Base-by-base conservation (phyloP, 2,329 filamentous ascomycete genomes). In the Botryotinia narcissicola region DNA sequence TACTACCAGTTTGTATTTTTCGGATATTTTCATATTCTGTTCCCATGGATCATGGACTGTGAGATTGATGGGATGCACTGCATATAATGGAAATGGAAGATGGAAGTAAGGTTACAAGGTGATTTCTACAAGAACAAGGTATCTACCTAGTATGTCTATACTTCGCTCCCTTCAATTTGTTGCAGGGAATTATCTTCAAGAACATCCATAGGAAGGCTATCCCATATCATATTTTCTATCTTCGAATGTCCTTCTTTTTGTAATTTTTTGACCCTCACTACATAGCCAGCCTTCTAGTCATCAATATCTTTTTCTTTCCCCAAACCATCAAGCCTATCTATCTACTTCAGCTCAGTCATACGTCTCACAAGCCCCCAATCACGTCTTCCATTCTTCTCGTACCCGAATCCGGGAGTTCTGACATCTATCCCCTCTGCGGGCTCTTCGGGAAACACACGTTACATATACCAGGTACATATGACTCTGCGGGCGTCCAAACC, bases 21-120 rank as follows among this genome's bases (percentile, higher is more conserved):
- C 66, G 66, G 48, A n/a, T 25, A 29, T 68, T 57, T 57, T 57
- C 16, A 29, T 12, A 57, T 29, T 57, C 14, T 42, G 35, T 42
- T 68, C 18, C 48, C 18, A n/a, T 68, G 66, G 66, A n/a, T 57
- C n/a, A 57, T 29, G 14, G 22, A 10, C 48, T 42, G 48, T 68
- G 48, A 32, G 48, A 57, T 68, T 68, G 66, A 68, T 68, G 48
- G 48, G 66, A 10, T 16, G 48, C 48, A 68, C 66, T n/a, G 37
- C 66, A 68, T 68, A 10, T 25, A 32, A 42, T 40, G 25, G 66
- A 57, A 42, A 32, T n/a, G 25, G 48, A 68, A 42, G 14, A 29
- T 32, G 25, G 54, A 37, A 10, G 63, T 25, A 63, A 42, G 42
- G 20, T 35, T 32, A 10, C 42, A 48, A 10, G 63, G 20, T n/a